These are phyloP conservation scores for Pogostemon cablin DNA, from an alignment of 257 asterid species.

Conservation along the genomic window DNA sequence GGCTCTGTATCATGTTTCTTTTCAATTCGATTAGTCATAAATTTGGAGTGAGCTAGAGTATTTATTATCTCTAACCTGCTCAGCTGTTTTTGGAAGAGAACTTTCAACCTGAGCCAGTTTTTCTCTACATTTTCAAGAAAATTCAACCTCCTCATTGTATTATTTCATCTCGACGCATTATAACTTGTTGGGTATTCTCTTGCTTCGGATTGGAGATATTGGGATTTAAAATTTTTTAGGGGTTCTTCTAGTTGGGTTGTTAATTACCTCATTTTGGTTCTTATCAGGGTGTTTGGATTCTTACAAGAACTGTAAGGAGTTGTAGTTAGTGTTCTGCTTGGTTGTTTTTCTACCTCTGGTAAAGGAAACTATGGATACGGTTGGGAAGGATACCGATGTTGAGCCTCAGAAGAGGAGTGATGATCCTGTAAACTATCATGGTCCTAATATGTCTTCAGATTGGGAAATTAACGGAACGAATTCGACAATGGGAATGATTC, in stretches of 20 bases:
- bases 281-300: conserved; percentile 37
- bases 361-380: conserved; percentile 45
- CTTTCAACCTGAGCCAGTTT: conserved; percentile 26
- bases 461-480: conserved; percentile 66
- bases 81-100: conserved; percentile 33
- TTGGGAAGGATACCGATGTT: conserved; percentile 47
- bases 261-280: conserved; percentile 22
- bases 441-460: conserved; percentile 52
- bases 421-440: conserved; percentile 46
- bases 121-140: conserved; percentile 4
- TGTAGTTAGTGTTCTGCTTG: conserved; percentile 18
- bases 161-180: no score
- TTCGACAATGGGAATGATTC: conserved; percentile 51
- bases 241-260: neutral
- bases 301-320: conserved; percentile 27
- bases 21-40: conserved; percentile 15
- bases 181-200: no score
- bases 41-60: neutral
- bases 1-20: conserved; percentile 39
- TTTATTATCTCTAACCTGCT: conserved; percentile 9
- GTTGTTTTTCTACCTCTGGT: conserved; percentile 13
- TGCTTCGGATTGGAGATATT: no score
- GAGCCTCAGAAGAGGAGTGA: conserved; percentile 53
- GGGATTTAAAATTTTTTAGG: neutral
- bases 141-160: neutral